A percentile compares a stretch with the other conserved stretches of the same genome.
Evolutionary conservation across 2,329 filamentous ascomycete species (phyloP).

Genomic region (Berkeleyomyces basicola): DNA sequence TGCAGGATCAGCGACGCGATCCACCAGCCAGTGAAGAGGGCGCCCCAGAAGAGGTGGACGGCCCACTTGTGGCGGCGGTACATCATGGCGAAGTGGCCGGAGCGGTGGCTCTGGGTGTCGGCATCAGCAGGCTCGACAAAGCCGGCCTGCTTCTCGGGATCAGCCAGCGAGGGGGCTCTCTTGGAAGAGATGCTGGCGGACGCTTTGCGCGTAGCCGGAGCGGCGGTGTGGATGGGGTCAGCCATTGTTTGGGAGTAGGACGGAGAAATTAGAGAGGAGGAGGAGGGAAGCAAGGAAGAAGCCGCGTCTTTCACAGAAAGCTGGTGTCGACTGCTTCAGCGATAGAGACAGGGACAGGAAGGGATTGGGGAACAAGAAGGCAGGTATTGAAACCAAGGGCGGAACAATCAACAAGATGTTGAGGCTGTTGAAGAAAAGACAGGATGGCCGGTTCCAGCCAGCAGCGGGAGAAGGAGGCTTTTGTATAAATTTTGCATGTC

Average conservation of each 20-base stretch:
- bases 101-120: conserved; percentile 16
- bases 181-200: conserved; percentile 11
- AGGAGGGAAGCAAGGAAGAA: neutral
- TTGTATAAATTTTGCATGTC: conserved; percentile 4
- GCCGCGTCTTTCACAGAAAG: too few relatives aligned
- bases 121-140: conserved; percentile 17
- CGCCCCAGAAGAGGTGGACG: conserved; percentile 30
- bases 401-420: neutral
- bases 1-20: conserved; percentile 59
- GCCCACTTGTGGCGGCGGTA: conserved; percentile 30
- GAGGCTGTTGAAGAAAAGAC: neutral
- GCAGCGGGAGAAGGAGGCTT: neutral
- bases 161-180: conserved; percentile 17
- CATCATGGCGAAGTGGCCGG: conserved; percentile 20
- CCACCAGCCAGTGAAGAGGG: conserved; percentile 48
- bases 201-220: conserved; percentile 17
- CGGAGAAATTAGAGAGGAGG: conserved; percentile 23
- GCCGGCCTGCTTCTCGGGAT: conserved; percentile 23
- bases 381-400: neutral
- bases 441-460: neutral
- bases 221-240: conserved; percentile 20
- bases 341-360: neutral
- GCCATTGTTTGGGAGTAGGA: conserved; percentile 20
- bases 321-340: too few relatives aligned
- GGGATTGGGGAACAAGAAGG: neutral